Evolutionary conservation across 768 basidiomycete genomes (phyloP).

Genomic region (Leccinum subtestaceum): DNA sequence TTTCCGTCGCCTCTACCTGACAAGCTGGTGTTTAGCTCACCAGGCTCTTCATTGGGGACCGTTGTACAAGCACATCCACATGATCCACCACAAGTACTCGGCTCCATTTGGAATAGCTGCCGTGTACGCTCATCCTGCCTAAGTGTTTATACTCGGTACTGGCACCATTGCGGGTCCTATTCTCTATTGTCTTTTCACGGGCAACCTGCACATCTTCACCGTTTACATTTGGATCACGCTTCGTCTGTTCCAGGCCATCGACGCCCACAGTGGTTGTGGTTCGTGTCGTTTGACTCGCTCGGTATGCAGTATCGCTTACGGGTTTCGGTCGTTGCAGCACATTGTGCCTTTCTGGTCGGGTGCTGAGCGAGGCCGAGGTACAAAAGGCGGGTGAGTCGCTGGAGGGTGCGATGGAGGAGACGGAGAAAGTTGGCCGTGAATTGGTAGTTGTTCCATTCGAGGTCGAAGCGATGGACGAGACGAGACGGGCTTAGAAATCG

Average conservation of each 20-base stretch:
- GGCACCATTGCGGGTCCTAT: constrained; percentile 90
- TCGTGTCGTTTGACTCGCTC: constrained; percentile 21
- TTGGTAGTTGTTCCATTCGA: constrained; percentile 38
- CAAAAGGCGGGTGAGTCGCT: constrained; percentile 36
- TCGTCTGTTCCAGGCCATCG: constrained; percentile 94
- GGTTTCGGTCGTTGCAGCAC: constrained; percentile 75
- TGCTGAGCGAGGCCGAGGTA: constrained; percentile 67
- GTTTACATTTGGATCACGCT: constrained; percentile 93
- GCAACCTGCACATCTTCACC: constrained; percentile 81
- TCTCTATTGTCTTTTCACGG: constrained; percentile 75
- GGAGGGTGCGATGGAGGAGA: constrained; percentile 47
- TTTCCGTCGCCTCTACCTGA: background rate
- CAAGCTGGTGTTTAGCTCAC: constrained; percentile 57
- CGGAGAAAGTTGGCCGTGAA: constrained; percentile 49
- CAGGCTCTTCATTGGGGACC: constrained; percentile 81
- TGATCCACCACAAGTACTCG: constrained; percentile 95
- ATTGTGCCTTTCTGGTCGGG: constrained; percentile 96
- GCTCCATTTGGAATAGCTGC: constrained; percentile 97
- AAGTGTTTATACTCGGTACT: constrained; percentile 90
- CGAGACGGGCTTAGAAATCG: constrained; percentile 29
- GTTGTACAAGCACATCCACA: constrained; percentile 92
- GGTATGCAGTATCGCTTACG: background rate
- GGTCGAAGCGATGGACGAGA: constrained; percentile 44
- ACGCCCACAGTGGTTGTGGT: constrained; percentile 97
- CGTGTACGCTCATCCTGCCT: constrained; percentile 96